phyloP scores from a whole-genome alignment of 805 yeast genomes.

The Metschnikowia matae region DNA sequence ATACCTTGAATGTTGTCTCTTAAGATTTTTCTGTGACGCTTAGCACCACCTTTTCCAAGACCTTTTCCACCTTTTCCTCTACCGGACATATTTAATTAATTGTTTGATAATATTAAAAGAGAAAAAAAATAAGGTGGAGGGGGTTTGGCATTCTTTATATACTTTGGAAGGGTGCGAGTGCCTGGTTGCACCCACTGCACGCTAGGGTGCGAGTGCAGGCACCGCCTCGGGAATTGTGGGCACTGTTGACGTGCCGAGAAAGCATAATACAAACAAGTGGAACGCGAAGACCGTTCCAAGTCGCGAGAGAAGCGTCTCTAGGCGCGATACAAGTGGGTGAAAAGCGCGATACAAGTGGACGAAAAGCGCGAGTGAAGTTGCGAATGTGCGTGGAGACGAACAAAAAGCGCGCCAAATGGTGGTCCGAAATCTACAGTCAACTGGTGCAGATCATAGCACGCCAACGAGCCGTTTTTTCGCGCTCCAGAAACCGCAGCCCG shows the following conservation, averaged over 20 bases:
- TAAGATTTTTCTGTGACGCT: slow-evolving; percentile 99
- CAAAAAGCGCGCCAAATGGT: not conserved
- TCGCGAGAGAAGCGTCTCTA: no score
- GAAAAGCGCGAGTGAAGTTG: not conserved
- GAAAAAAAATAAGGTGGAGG: slow-evolving; percentile 9
- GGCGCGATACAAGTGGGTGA: not conserved
- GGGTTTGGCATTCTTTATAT: slow-evolving; percentile 9
- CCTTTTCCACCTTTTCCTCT: slow-evolving; percentile 99
- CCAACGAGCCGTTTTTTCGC: not conserved
- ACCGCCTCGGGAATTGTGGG: not conserved
- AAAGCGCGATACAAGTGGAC: not conserved
- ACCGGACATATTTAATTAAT: slow-evolving; percentile 73
- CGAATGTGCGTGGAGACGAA: not conserved
- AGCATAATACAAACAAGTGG: not conserved
- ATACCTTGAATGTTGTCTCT: slow-evolving; percentile 99
- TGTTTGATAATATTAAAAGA: slow-evolving; percentile 11
- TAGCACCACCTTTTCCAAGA: slow-evolving; percentile 99
- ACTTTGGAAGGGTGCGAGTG: not conserved
- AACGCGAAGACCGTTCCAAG: not conserved
- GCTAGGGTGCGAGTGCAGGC: slow-evolving; percentile 1
- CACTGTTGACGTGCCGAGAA: slow-evolving; percentile 3
- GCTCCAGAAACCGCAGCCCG: not conserved
- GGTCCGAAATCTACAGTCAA: not conserved
- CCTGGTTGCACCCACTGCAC: slow-evolving; percentile 13
- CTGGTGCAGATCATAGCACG: slow-evolving; percentile 6